These are phyloP conservation scores for Onygenales sp. DNA, from an alignment of 2,329 filamentous ascomycete species.

Conservation along the genomic window DNA sequence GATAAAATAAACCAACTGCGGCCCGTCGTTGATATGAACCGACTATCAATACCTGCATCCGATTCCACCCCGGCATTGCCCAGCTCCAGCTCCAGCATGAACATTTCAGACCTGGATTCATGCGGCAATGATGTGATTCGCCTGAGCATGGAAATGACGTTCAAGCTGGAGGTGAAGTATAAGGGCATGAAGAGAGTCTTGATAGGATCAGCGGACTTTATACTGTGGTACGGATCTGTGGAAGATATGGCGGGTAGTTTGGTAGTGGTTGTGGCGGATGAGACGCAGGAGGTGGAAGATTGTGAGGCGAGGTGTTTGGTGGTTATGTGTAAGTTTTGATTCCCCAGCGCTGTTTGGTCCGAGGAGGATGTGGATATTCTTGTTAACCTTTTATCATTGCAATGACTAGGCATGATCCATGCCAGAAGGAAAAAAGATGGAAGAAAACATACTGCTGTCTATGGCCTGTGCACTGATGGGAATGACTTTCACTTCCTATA, in stretches of 20 bases:
- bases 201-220: background rate
- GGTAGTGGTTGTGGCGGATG: background rate
- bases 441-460: background rate
- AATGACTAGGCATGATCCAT: background rate
- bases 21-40: background rate
- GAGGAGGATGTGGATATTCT: background rate
- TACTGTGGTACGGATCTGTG: background rate
- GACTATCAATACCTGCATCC: background rate
- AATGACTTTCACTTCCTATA: background rate
- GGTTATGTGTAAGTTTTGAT: background rate
- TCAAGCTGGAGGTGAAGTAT: background rate
- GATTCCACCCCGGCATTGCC: too few species aligned
- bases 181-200: background rate
- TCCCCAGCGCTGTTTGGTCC: background rate
- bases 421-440: background rate
- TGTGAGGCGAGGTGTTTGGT: background rate
- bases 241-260: background rate
- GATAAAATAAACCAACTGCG: background rate
- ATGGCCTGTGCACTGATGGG: slow-evolving; percentile 1
- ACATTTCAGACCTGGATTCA: background rate
- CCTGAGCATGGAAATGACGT: background rate
- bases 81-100: background rate
- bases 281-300: background rate
- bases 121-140: background rate
- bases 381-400: background rate